These are phyloP conservation scores for Nicotiana noctiflora DNA, from an alignment of 257 asterid genomes.

Conservation along the genomic window DNA sequence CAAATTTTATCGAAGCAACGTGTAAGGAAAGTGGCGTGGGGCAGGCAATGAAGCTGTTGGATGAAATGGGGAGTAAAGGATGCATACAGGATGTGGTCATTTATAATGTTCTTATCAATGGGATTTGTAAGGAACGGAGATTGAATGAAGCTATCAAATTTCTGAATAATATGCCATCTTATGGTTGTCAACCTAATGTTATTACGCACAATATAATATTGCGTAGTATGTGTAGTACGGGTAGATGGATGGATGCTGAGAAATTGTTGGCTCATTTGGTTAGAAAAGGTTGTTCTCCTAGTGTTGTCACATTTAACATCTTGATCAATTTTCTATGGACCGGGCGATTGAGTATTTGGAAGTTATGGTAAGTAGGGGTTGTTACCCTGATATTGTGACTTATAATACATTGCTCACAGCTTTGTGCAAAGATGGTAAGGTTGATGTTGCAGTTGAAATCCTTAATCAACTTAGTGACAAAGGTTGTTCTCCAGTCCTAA, in stretches of 20 bases:
- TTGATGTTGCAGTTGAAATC: too few species aligned
- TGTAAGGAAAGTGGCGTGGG: constrained; percentile 64
- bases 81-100: constrained; percentile 78
- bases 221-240: constrained; percentile 78
- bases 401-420: constrained; percentile 80
- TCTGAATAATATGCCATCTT: constrained; percentile 50
- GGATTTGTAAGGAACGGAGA: constrained; percentile 79
- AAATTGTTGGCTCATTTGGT: constrained; percentile 67
- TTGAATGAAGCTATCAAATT: constrained; percentile 71
- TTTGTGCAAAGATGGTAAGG: too few species aligned
- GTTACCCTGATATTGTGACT: constrained; percentile 86
- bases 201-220: constrained; percentile 69
- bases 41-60: constrained; percentile 72
- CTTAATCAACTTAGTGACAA: too few species aligned
- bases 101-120: constrained; percentile 70
- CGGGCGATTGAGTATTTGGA: constrained; percentile 78
- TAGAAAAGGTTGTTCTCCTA: constrained; percentile 68
- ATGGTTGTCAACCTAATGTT: constrained; percentile 77
- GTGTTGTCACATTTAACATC: constrained; percentile 79
- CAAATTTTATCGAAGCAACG: constrained; percentile 75
- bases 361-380: constrained; percentile 69
- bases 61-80: constrained; percentile 74
- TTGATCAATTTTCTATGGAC: constrained; percentile 75
- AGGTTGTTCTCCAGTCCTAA: too few species aligned
- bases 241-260: constrained; percentile 93